Evolutionary conservation across 371 early-diverging fungal species (phyloP).

Genomic region (Apophysomyces variabilis): DNA sequence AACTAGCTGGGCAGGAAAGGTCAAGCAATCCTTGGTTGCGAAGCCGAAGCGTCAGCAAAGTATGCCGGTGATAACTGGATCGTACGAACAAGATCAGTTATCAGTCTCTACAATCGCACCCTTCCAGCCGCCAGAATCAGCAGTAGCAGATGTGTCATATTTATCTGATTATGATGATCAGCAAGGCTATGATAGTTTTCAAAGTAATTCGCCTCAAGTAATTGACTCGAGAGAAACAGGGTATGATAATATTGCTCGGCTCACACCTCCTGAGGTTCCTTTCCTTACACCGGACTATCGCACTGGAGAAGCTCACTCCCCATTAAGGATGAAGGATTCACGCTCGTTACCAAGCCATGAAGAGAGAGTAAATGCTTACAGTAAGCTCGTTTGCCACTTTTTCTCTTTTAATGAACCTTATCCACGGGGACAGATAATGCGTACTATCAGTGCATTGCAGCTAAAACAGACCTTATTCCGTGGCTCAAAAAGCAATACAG

Average conservation of each 20-base stretch:
- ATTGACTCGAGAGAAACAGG: neutral
- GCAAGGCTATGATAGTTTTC: too few species aligned
- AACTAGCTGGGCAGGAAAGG: neutral
- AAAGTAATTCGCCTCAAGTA: too few species aligned
- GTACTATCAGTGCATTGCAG: conserved; percentile 30
- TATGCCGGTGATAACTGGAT: neutral
- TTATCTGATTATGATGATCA: neutral
- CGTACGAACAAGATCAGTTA: neutral
- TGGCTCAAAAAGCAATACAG: conserved; percentile 38
- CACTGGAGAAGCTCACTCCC: conserved; percentile 14
- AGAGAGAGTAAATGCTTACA: conserved; percentile 14
- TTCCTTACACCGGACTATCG: conserved; percentile 22
- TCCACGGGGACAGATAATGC: conserved; percentile 22
- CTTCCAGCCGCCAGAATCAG: too few species aligned
- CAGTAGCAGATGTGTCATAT: too few species aligned
- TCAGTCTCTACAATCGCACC: neutral
- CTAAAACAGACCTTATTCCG: conserved; percentile 27
- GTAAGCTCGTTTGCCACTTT: neutral
- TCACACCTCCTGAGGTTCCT: neutral
- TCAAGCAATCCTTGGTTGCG: neutral
- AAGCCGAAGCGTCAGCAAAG: conserved; percentile 5
- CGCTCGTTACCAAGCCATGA: conserved; percentile 6
- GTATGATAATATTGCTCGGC: neutral
- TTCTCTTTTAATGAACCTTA: neutral
- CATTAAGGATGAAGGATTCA: conserved; percentile 13